Evolutionary conservation across 345 rosid species (phyloP).

Genomic region (Ailanthus altissimus): DNA sequence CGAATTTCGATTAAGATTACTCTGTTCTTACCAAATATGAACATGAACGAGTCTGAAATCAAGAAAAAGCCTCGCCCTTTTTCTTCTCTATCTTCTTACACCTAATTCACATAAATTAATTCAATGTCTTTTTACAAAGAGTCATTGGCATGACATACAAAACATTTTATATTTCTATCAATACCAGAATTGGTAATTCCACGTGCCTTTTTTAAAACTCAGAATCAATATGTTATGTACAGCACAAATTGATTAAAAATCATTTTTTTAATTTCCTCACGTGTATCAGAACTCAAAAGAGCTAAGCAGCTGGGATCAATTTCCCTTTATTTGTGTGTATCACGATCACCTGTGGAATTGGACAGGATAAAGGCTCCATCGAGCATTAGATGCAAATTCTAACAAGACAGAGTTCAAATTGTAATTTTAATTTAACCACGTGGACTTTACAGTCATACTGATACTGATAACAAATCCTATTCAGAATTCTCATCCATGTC

Average conservation of each 20-base stretch:
- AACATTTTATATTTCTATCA: not conserved
- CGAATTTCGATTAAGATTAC: not conserved
- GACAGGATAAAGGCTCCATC: not conserved
- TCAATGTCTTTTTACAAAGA: not conserved
- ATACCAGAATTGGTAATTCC: slow-evolving; percentile 2
- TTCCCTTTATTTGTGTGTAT: not conserved
- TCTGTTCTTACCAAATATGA: not conserved
- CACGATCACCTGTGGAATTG: not conserved
- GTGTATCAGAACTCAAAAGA: slow-evolving; percentile 4
- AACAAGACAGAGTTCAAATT: no score
- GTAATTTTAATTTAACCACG: not conserved
- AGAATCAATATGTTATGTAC: not conserved
- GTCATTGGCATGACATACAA: not conserved
- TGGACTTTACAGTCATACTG: not conserved
- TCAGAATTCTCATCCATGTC: not conserved
- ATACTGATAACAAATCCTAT: not conserved
- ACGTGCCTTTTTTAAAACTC: slow-evolving; percentile 1
- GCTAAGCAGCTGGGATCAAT: not conserved
- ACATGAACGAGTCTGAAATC: not conserved
- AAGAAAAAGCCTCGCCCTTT: not conserved
- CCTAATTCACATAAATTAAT: not conserved
- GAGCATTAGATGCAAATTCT: not conserved
- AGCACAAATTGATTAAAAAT: not conserved
- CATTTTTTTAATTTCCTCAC: not conserved
- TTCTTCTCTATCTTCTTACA: not conserved